Conservation (phyloP, 495 filamentous ascomycete genomes). For the Achaetomiella virescens region DNA sequence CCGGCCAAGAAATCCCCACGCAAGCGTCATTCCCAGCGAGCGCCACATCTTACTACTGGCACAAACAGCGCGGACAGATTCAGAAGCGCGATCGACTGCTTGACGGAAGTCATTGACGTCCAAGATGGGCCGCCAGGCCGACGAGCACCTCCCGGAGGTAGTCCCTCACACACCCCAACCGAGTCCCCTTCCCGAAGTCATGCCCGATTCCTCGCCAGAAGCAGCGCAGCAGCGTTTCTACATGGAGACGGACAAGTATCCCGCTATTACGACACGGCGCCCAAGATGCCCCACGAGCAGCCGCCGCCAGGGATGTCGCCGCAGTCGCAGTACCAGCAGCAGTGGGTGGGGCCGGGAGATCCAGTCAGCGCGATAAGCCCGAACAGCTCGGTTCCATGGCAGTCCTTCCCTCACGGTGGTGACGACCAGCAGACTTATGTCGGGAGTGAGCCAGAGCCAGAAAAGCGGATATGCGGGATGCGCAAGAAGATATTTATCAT, state of each 20-base stretch:
- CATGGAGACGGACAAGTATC: slow-evolving; percentile 22
- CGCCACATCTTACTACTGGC: slow-evolving; percentile 3
- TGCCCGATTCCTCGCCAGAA: slow-evolving; percentile 19
- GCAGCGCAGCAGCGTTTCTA: slow-evolving; percentile 1
- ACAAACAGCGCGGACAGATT: not conserved
- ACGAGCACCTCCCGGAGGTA: slow-evolving; percentile 27
- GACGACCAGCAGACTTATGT: not conserved
- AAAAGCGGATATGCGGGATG: slow-evolving; percentile 21
- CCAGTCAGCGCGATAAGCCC: slow-evolving; percentile 5
- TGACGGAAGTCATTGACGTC: not conserved
- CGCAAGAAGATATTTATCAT: slow-evolving; percentile 22
- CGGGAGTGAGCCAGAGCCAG: not conserved
- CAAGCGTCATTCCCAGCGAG: not conserved
- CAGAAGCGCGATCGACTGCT: not conserved
- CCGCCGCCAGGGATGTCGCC: not conserved
- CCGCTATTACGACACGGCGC: slow-evolving; percentile 21
- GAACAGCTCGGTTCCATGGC: slow-evolving; percentile 16
- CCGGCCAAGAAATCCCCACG: not conserved
- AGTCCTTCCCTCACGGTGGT: not conserved
- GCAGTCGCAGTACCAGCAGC: not conserved
- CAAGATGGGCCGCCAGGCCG: slow-evolving; percentile 17
- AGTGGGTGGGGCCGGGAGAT: not conserved
- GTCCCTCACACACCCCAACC: not conserved
- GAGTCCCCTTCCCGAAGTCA: slow-evolving; percentile 14
- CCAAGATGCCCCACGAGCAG: slow-evolving; percentile 17